Evolutionary conservation across 192 early-diverging fungal species (phyloP).

Genomic region (Backusella tuberculispora): DNA sequence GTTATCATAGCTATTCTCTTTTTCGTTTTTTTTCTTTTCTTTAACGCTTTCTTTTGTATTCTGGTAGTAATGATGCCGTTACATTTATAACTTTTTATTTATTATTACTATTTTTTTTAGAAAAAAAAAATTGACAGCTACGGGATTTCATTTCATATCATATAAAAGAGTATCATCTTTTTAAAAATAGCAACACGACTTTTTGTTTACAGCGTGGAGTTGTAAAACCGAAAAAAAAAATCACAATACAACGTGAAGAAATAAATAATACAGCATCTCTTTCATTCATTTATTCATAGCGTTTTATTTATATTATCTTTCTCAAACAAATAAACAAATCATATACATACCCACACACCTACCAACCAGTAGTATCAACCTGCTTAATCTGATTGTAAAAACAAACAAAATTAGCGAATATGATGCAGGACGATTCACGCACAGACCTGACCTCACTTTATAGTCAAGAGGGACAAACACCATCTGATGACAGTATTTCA

Average conservation of each 20-base stretch:
- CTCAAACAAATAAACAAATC: neutral
- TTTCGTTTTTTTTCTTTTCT: neutral
- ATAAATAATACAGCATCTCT: neutral
- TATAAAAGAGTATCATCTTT: neutral
- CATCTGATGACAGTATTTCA: conserved; percentile 52
- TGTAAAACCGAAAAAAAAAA: neutral
- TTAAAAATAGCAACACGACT: neutral
- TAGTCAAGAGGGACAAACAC: conserved; percentile 3
- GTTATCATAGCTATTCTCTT: neutral
- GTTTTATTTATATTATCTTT: neutral
- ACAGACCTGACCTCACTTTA: conserved; percentile 28
- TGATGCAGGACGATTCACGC: conserved; percentile 34
- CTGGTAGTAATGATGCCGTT: neutral
- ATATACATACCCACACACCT: neutral
- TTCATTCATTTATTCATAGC: neutral
- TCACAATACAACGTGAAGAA: neutral
- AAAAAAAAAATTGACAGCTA: neutral
- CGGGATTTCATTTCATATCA: neutral
- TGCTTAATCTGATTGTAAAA: neutral
- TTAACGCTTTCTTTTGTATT: neutral
- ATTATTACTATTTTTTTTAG: neutral
- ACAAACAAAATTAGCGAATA: neutral
- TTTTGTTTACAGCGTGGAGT: neutral
- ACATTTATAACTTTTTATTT: neutral
- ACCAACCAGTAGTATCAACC: no score